These are phyloP conservation scores for Dactylorhiza incarnata DNA, from an alignment of 106 monocot genomes.

Conservation along the genomic window DNA sequence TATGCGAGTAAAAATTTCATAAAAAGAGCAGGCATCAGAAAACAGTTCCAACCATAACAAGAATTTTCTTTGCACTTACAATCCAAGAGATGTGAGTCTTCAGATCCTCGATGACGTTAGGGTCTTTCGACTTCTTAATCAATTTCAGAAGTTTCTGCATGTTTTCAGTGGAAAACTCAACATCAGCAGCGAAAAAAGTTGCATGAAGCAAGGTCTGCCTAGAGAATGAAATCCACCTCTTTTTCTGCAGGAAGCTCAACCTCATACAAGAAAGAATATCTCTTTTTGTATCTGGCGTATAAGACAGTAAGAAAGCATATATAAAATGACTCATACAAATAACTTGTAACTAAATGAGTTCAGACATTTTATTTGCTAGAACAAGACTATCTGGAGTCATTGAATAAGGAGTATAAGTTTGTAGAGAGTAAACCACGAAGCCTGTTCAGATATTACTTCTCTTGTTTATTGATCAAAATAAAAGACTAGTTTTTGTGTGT, in stretches of 20 bases:
- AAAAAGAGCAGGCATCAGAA: no score
- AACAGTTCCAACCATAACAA: not conserved
- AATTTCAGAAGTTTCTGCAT: slow-evolving; percentile 66
- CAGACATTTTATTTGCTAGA: no score
- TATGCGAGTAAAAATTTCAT: no score
- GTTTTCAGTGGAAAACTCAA: not conserved
- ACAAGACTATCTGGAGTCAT: not conserved
- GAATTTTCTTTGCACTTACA: slow-evolving; percentile 37
- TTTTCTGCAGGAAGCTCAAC: slow-evolving; percentile 81
- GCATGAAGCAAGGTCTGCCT: not conserved
- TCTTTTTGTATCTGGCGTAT: slow-evolving; percentile 59
- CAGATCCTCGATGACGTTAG: slow-evolving; percentile 41
- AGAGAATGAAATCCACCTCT: slow-evolving; percentile 31
- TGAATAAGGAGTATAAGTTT: not conserved
- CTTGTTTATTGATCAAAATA: not conserved
- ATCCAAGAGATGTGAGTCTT: slow-evolving; percentile 73
- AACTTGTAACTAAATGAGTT: no score
- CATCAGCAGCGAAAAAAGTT: not conserved
- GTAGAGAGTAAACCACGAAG: not conserved
- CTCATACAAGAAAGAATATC: slow-evolving; percentile 75
- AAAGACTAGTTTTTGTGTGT: not conserved
- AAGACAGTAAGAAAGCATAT: not conserved
- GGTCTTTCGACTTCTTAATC: slow-evolving; percentile 61
- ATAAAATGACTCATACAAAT: not conserved
- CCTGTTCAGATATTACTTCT: not conserved